Conservation (phyloP, 2,329 filamentous ascomycete species). For the Sporothrix euskadiensis region DNA sequence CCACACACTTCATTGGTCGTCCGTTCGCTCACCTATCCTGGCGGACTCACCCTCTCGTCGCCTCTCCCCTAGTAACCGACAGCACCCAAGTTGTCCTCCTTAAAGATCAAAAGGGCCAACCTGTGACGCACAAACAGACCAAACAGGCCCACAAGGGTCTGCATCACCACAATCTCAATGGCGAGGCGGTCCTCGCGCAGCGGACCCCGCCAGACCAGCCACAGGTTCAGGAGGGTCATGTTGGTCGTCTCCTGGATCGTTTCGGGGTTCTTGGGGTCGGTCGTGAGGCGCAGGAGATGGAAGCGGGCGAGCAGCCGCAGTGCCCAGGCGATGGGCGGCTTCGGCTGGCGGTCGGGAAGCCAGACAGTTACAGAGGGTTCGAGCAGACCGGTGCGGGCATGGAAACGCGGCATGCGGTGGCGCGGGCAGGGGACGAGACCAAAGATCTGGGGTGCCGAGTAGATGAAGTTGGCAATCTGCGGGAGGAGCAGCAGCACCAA, state of each 20-base stretch:
- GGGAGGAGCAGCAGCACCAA: constrained; percentile 86
- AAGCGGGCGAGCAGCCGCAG: constrained; percentile 70
- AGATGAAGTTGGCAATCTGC: constrained; percentile 95
- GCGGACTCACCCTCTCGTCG: too few species aligned
- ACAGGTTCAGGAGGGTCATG: constrained; percentile 90
- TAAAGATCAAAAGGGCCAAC: constrained; percentile 84
- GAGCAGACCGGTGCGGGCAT: constrained; percentile 77
- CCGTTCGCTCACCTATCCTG: too few species aligned
- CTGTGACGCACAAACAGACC: constrained; percentile 84
- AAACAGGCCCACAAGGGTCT: constrained; percentile 72
- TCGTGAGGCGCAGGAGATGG: constrained; percentile 66
- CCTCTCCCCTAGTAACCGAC: not conserved
- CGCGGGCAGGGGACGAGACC: constrained; percentile 87
- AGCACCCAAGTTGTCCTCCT: constrained; percentile 72
- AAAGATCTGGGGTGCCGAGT: constrained; percentile 90
- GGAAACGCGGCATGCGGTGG: constrained; percentile 88
- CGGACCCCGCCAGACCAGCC: constrained; percentile 93
- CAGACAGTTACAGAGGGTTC: constrained; percentile 84
- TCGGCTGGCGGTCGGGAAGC: constrained; percentile 66
- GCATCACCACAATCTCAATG: constrained; percentile 75
- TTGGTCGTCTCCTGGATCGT: constrained; percentile 80
- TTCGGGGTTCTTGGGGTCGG: constrained; percentile 67
- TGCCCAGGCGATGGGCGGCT: constrained; percentile 58
- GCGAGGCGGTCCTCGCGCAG: constrained; percentile 84
- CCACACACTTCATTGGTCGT: not conserved